Percentiles rank a stretch among this genome's conserved stretches.
Conservation (phyloP, 148 eudicot species). For the Vaccinium corymbosum region DNA sequence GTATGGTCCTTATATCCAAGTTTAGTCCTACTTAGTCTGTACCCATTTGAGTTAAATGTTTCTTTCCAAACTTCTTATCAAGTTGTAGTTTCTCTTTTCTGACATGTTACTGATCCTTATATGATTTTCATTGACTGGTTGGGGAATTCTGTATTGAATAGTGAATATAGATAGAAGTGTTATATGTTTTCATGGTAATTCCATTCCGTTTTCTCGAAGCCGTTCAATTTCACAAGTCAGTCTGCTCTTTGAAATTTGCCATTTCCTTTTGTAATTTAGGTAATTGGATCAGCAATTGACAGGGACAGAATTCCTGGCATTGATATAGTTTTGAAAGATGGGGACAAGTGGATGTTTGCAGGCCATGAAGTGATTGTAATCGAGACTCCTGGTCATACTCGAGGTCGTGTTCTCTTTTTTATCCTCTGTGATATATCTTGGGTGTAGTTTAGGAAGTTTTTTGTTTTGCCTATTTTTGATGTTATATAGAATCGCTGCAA, state of each 20-base stretch:
- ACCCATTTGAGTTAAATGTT: background rate
- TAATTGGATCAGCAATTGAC: constrained; percentile 72
- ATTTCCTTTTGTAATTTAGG: constrained; percentile 30
- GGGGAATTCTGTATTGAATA: background rate
- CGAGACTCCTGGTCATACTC: constrained; percentile 89
- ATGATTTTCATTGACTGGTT: background rate
- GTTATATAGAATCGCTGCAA: background rate
- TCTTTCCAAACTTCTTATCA: background rate
- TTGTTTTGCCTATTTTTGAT: background rate
- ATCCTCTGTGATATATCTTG: background rate
- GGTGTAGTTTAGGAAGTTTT: background rate
- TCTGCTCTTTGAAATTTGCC: background rate
- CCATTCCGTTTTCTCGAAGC: background rate
- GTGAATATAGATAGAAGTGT: background rate
- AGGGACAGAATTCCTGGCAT: constrained; percentile 82
- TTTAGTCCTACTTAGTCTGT: background rate
- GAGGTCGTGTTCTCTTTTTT: constrained; percentile 37
- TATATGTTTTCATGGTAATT: background rate
- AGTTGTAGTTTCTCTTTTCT: background rate
- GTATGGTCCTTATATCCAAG: background rate
- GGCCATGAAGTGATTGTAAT: constrained; percentile 84
- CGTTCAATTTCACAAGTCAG: background rate
- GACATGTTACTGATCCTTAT: background rate
- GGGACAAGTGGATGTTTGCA: constrained; percentile 93
- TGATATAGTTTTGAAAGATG: constrained; percentile 72